Conservation (phyloP, 169 alveolate species). For the Plasmodium vivax region DNA sequence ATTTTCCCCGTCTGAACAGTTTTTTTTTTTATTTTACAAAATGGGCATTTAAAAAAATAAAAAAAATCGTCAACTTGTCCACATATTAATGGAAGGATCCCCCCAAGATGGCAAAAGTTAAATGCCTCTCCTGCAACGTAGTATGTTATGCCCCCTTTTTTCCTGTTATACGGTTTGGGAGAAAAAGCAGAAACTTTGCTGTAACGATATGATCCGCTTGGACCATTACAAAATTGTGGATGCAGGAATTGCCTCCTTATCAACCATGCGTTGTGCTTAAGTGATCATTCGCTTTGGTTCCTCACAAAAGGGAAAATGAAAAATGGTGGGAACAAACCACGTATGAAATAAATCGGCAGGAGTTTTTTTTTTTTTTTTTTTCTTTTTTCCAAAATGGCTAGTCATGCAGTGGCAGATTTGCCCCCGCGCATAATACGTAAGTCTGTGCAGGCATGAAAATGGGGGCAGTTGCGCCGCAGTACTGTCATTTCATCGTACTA, state of each 20-base stretch:
- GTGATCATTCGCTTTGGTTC: background rate
- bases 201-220: background rate
- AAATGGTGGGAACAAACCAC: background rate
- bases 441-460: background rate
- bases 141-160: background rate
- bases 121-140: background rate
- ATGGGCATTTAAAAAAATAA: background rate
- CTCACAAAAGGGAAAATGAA: background rate
- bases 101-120: background rate
- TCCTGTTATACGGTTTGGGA: background rate
- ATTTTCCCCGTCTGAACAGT: background rate
- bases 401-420: background rate
- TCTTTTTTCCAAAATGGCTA: background rate
- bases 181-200: background rate
- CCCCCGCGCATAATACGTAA: background rate
- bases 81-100: background rate
- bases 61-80: background rate
- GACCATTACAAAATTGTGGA: background rate
- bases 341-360: background rate
- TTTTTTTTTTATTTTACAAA: background rate
- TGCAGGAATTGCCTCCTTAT: background rate
- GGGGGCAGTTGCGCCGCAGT: too few relatives aligned
- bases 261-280: background rate
- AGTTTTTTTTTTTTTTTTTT: too few relatives aligned
- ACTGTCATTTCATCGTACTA: too few relatives aligned